Evolutionary conservation across 1,139 yeast genomes (phyloP).

Genomic region (Suhomyces guaymorum): DNA sequence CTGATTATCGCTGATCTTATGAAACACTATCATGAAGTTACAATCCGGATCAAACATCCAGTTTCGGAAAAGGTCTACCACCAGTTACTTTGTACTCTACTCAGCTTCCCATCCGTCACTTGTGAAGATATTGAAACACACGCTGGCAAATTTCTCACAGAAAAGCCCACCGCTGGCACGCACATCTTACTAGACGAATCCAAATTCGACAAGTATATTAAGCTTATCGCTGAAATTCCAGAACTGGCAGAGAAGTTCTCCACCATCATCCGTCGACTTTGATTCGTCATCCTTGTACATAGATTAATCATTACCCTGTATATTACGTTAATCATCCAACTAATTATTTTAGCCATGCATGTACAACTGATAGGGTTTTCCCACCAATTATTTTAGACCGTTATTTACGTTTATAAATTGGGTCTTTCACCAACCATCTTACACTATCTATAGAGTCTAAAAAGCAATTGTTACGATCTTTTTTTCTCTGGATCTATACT

Average conservation of each 20-base stretch:
- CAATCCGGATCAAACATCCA: background rate
- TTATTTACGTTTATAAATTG: too few species aligned
- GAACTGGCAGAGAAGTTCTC: background rate
- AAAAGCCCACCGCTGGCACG: background rate
- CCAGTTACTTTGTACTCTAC: slow-evolving; percentile 2
- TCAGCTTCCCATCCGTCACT: slow-evolving; percentile 6
- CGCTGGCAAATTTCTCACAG: background rate
- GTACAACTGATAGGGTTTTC: background rate
- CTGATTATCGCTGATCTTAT: slow-evolving; percentile 1
- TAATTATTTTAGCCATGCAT: too few species aligned
- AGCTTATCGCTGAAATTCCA: background rate
- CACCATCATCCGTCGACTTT: background rate
- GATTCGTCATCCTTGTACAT: background rate
- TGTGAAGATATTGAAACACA: slow-evolving; percentile 5
- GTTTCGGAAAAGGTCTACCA: slow-evolving; percentile 7
- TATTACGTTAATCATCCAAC: too few species aligned
- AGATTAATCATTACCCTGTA: too few species aligned
- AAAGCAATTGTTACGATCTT: too few species aligned
- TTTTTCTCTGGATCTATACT: too few species aligned
- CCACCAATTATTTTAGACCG: too few species aligned
- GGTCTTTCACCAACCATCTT: too few species aligned
- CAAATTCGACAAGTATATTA: slow-evolving; percentile 1
- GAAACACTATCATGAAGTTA: slow-evolving; percentile 3
- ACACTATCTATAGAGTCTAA: too few species aligned
- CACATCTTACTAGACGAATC: slow-evolving; percentile 2